These are phyloP conservation scores for Pythium sukuiense DNA, from an alignment of 352 stramenopile genomes.

Conservation along the genomic window DNA sequence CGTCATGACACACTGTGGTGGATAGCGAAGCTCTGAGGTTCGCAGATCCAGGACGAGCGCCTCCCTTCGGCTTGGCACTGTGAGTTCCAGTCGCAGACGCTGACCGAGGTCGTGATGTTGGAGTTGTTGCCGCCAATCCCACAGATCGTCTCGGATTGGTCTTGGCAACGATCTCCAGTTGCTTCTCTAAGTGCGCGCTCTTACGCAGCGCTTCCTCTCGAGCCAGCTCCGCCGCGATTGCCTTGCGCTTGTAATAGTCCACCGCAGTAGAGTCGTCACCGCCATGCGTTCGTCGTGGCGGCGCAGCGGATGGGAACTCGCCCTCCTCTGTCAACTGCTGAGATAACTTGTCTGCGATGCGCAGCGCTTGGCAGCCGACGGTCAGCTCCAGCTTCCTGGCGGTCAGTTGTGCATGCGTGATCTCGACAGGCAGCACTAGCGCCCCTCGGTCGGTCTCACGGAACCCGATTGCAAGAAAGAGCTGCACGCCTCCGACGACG, in stretches of 20 bases:
- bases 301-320: not conserved
- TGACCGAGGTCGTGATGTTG: not conserved
- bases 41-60: not conserved
- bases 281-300: not conserved
- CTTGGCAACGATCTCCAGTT: conserved; percentile 30
- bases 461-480: conserved; percentile 56
- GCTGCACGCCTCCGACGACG: conserved; percentile 35
- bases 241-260: conserved; percentile 36
- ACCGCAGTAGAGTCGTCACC: conserved; percentile 16
- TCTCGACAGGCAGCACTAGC: conserved; percentile 38
- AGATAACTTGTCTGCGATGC: conserved; percentile 14
- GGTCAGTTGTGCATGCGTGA: conserved; percentile 24
- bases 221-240: conserved; percentile 27
- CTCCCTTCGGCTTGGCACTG: not conserved
- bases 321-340: not conserved
- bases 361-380: conserved; percentile 29
- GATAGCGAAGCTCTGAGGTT: not conserved
- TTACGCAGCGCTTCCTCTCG: conserved; percentile 30
- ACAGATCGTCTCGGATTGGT: not conserved
- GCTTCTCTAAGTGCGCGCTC: conserved; percentile 27
- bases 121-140: not conserved
- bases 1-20: not conserved
- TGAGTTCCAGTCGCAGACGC: not conserved
- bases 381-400: conserved; percentile 52
- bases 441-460: conserved; percentile 43